Base-by-base conservation (phyloP, 441 rosid species). In the Euphorbia corollata region DNA sequence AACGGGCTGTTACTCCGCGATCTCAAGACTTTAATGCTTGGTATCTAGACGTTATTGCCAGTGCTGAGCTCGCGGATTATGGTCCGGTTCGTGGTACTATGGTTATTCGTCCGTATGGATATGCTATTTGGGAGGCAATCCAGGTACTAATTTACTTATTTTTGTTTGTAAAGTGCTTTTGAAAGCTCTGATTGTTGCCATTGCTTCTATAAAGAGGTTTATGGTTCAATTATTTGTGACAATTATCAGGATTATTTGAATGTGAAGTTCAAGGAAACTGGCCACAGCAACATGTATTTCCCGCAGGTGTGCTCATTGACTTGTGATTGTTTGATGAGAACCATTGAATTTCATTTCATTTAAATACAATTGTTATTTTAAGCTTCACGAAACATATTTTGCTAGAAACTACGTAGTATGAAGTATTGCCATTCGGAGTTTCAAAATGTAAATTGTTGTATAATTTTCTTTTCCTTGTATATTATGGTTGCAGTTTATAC, bases 21-120 rank as follows among this genome's bases (percentile, higher is more conserved):
- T 92, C 98, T 11, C 82, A 84, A 79, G 97, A 92, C 79, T 90
- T 90, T 83, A 92, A 83, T 75, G 96, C 94, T 20, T 92, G 96
- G 98, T 92, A 88, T 65, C 83, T 90, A 5, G 96, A 90, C 77
- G 84, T 90, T 71, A 85, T 90, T 57, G 94, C 91, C 23, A 87
- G 80, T 53, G 96, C 98, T 6, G 98, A 92, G 72, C 87, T 92
- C 47, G 96, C 97, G 2, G 98, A 92, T 78, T 88, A 92, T 47
- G 96, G 98, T 54, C 98, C 96, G 0, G 98, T 92, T 70, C 92
- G 97, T 48, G 98, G 98, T 8, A 90, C 97, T 15, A 90, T 92
- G 98, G 96, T 90, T 30, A 92, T 92, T 75, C 87, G 96, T 9
- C 97, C 98, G 0, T 92, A 92, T 45, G 97, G 94, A 38, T 92